Conservation (phyloP, 441 rosid species). For the Populus hybrid region DNA sequence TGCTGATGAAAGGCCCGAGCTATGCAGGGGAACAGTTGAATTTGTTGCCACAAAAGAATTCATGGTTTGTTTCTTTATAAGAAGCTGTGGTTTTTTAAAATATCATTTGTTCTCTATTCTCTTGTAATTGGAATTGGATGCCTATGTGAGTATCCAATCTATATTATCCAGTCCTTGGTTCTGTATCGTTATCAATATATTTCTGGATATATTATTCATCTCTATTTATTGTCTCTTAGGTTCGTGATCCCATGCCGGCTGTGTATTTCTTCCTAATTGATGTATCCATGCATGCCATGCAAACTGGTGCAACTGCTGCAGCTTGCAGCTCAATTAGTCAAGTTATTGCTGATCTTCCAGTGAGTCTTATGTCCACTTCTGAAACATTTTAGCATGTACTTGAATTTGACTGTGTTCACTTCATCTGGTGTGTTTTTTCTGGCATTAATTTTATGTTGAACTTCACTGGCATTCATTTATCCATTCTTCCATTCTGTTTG, state of each 20-base stretch:
- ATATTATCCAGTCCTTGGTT: neutral
- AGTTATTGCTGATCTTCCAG: slow-evolving; percentile 84
- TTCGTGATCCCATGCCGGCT: slow-evolving; percentile 91
- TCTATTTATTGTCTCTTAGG: slow-evolving; percentile 51
- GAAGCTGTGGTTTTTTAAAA: neutral
- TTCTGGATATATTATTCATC: slow-evolving; percentile 7
- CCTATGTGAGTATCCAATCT: neutral
- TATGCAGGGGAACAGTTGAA: slow-evolving; percentile 84
- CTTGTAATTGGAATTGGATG: neutral
- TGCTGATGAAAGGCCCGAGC: slow-evolving; percentile 88
- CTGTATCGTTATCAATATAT: slow-evolving; percentile 12
- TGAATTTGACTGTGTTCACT: neutral
- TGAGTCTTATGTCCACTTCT: slow-evolving; percentile 33
- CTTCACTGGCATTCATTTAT: neutral
- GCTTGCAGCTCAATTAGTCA: slow-evolving; percentile 81
- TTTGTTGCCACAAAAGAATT: slow-evolving; percentile 81
- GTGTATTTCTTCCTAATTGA: slow-evolving; percentile 79
- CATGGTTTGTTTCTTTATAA: slow-evolving; percentile 49
- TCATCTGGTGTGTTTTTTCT: neutral
- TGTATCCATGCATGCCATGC: slow-evolving; percentile 80
- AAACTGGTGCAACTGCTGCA: slow-evolving; percentile 89
- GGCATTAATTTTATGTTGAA: no score
- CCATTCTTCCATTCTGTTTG: neutral
- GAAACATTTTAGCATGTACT: neutral
- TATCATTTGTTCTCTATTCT: slow-evolving; percentile 1